Conservation (phyloP, 441 rosid genomes). For the Erodium trifolium region DNA sequence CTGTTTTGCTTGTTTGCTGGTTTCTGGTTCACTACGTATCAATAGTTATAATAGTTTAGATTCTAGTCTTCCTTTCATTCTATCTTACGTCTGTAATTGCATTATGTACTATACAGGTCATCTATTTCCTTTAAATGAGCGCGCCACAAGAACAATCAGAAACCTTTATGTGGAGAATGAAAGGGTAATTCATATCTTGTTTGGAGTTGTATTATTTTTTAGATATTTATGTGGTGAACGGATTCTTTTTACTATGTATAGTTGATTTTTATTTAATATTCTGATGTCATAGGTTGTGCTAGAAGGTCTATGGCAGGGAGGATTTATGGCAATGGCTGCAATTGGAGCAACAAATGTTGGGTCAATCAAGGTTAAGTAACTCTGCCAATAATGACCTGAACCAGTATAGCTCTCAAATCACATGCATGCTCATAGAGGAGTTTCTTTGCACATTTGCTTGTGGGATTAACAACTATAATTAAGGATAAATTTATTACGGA, state of each 20-base stretch:
- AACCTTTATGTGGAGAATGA: slow-evolving; percentile 92
- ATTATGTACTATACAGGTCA: slow-evolving; percentile 37
- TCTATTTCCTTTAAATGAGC: slow-evolving; percentile 72
- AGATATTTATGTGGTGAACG: neutral
- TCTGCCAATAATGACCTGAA: neutral
- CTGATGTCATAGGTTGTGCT: slow-evolving; percentile 64
- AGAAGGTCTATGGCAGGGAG: slow-evolving; percentile 83
- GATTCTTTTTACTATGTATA: neutral
- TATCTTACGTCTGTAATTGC: slow-evolving; percentile 7
- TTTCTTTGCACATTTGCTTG: neutral
- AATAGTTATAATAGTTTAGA: neutral
- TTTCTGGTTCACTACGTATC: neutral
- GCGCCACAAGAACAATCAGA: slow-evolving; percentile 80
- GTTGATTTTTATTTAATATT: slow-evolving; percentile 6
- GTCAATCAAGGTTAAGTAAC: slow-evolving; percentile 64
- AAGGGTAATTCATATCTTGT: slow-evolving; percentile 50
- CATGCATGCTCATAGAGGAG: neutral
- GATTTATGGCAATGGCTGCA: slow-evolving; percentile 86
- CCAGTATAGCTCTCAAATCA: neutral
- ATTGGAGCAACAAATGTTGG: slow-evolving; percentile 93
- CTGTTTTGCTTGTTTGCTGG: neutral
- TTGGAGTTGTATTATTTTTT: neutral
- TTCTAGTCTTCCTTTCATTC: neutral
- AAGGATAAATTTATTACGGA: neutral
- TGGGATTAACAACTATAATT: neutral